Percentiles rank a stretch among this genome's conserved stretches.
Evolutionary conservation across 1,284 basidiomycete species (phyloP).

Genomic region (Leccinum laetum): DNA sequence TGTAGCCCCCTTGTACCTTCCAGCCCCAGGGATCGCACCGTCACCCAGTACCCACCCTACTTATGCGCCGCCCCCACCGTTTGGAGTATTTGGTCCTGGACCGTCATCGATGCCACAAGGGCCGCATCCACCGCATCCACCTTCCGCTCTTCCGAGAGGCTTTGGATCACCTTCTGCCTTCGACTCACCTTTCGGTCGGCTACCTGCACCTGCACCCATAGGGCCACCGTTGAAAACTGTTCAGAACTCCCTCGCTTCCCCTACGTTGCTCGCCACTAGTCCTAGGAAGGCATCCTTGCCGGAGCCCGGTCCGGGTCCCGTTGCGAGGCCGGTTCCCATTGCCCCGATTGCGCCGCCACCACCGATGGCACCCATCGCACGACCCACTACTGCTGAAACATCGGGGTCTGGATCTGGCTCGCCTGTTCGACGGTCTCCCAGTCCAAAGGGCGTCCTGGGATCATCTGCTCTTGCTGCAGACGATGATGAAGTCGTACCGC

Average conservation of each 20-base stretch:
- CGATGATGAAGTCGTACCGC: conserved; percentile 74
- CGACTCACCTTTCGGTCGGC: conserved; percentile 44
- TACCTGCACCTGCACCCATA: conserved; percentile 51
- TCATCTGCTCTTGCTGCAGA: conserved; percentile 75
- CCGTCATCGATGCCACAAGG: conserved; percentile 40
- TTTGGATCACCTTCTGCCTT: conserved; percentile 49
- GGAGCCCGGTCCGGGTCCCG: conserved; percentile 53
- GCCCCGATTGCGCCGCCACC: conserved; percentile 40
- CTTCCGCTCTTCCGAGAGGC: conserved; percentile 52
- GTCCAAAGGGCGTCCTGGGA: conserved; percentile 71
- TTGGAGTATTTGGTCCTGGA: conserved; percentile 45
- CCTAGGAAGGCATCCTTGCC: conserved; percentile 36
- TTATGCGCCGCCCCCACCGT: conserved; percentile 47
- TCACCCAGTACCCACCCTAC: conserved; percentile 48
- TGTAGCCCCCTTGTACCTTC: conserved; percentile 47
- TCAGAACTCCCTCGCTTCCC: conserved; percentile 39
- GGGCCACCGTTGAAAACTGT: conserved; percentile 49
- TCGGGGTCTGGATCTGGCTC: conserved; percentile 62
- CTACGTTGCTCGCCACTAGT: conserved; percentile 37
- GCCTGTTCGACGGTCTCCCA: conserved; percentile 64
- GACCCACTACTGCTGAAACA: conserved; percentile 43
- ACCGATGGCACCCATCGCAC: conserved; percentile 38
- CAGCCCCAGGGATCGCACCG: conserved; percentile 43
- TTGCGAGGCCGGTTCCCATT: conserved; percentile 49
- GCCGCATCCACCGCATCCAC: conserved; percentile 45